Evolutionary conservation across 805 yeast genomes (phyloP).

Genomic region (Saitoella complicata): DNA sequence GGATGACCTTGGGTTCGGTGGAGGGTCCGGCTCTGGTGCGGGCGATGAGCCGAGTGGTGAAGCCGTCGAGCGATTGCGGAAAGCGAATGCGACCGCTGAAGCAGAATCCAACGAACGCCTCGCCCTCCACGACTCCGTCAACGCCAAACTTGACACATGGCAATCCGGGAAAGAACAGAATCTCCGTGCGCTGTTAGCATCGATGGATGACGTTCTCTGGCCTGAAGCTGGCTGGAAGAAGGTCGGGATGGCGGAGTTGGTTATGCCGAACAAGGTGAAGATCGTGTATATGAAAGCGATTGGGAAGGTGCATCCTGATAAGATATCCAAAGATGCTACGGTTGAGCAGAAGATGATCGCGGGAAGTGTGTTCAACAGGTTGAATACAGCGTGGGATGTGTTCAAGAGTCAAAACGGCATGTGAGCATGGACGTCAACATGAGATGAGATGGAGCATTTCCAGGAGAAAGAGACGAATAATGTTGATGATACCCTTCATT

Average conservation of each 20-base stretch:
- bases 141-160: constrained; percentile 43
- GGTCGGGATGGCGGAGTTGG: constrained; percentile 56
- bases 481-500: no score
- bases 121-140: constrained; percentile 47
- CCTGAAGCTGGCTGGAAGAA: constrained; percentile 50
- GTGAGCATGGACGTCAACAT: constrained; percentile 4
- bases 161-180: constrained; percentile 62
- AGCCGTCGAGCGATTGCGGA: constrained; percentile 37
- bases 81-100: constrained; percentile 30
- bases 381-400: constrained; percentile 81
- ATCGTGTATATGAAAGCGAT: constrained; percentile 69
- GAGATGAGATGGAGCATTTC: no score
- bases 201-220: constrained; percentile 53
- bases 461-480: no score
- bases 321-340: constrained; percentile 40
- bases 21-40: constrained; percentile 11
- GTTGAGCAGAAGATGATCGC: constrained; percentile 70
- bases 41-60: constrained; percentile 20
- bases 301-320: constrained; percentile 71
- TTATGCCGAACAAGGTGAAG: constrained; percentile 79
- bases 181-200: constrained; percentile 56
- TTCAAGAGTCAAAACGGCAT: constrained; percentile 47
- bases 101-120: constrained; percentile 41
- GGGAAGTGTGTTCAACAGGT: constrained; percentile 64
- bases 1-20: background rate